Base-by-base conservation (phyloP, 2,329 filamentous ascomycete genomes). In the Neofusicoccum sp. region DNA sequence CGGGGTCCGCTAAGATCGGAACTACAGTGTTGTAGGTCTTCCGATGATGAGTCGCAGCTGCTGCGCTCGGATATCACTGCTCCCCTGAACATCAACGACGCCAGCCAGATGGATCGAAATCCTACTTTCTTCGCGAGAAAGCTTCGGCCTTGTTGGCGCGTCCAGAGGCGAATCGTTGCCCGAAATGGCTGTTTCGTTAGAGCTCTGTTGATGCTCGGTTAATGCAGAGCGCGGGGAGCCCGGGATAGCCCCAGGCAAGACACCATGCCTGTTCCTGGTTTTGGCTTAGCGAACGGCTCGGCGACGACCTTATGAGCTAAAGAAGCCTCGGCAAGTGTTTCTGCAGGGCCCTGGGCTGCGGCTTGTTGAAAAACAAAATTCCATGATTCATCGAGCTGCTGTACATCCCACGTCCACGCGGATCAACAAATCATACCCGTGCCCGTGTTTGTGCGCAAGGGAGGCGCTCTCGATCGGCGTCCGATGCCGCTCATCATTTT, bases 301-400 rank as follows among this genome's bases (percentile, higher is more conserved):
- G 9, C 26, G 11, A 40, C 26, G 14, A n/a, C 8, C 20, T 30
- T 26, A 4, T 33, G 6, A 24, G 12, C n/a, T 14, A n/a, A 30
- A 53, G 33, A 30, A 53, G 48, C 48, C 49, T 54, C 49, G 49
- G 49, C 28, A 54, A 54, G 49, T 24, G 31, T 14, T n/a, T 41
- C 9, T 31, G 16, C 2, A 24, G 11, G 40, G 26, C 11, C 11
- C 5, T 43, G 8, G 26, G 8, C 14, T 24, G 40, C 8, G 26
- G 26, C 7, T 9, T 7, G n/a, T n/a, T 43, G 16, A 7, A 43
- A 14, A n/a, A 3, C 5, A 44, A 11, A 26, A 44, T 7, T 44
- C 24, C 41, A 44, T 47, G 44, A 47, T 31, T 24, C 16, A 30
- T n/a, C 20, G 7, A 6, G 8, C 20, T 3, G 26, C 31, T 54